Evolutionary conservation across 495 filamentous ascomycete genomes (phyloP), one percentile per base, ranked within the genome.

Genomic region (Tetracladium setigerum): DNA sequence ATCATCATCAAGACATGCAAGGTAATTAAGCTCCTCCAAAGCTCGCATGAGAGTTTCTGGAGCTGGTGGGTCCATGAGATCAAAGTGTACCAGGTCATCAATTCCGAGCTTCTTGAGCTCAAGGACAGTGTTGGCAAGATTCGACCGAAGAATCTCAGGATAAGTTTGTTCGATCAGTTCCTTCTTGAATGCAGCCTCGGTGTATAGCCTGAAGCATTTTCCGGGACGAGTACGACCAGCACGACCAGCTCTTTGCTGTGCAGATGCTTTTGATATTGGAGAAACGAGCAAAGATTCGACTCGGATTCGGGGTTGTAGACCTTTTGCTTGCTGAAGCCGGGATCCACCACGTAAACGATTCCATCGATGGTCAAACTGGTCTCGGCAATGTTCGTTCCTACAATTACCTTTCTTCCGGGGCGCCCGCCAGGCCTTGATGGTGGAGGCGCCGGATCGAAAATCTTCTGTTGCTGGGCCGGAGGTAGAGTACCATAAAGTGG

Each of bases 11-110:
- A 99, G 76, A 67, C 94, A 99, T 15, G 90, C 87, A 0, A 99
- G 73, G 62, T 95, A 99, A 63, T 99, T 97, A 14, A 99, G 81
- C 66, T 99, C 94, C 64, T 99, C 94, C 12, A 99, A 69, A 14
- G 94, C 94, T 57, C 94, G 84, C 92, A 99, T 99, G 61, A 99
- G 78, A 18, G 94, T 99, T 70, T 99, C 94, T 0, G 94, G 94
- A 1, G 94, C 92, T 4, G 94, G 94, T 3, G 94, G 94, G 54
- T 99, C 94, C 92, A 98, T 98, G 42, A 96, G 71, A 61, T 97
- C 94, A 61, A 98, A 98, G 63, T 99, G 94, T 3, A 99, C 94
- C 41, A 99, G 72, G 61, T 99, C 94, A 52, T 94, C 82, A 34
- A 99, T 79, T 30, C 94, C 94, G 30, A 96, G 81, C 66, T 99